phyloP scores from a whole-genome alignment of 208 protist genomes.

The Naegleria gruberi region DNA sequence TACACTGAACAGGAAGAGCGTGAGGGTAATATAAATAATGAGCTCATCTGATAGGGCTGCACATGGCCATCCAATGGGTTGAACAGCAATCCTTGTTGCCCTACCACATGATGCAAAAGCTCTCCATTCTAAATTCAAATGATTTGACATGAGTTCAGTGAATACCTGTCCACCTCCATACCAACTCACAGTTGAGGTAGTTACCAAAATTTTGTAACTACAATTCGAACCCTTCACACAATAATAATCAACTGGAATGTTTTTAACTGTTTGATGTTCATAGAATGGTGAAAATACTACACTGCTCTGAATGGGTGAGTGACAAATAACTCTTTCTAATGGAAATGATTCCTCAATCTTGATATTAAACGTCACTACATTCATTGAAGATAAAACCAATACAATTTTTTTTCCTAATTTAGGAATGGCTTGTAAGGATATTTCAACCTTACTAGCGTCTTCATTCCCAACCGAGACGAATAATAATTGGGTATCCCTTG shows the following conservation, averaged over 20 bases:
- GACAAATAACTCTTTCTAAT: background rate
- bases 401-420: too few species aligned
- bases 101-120: background rate
- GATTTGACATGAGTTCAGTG: background rate
- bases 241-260: background rate
- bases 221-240: background rate
- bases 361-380: too few species aligned
- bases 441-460: too few species aligned
- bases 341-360: too few species aligned
- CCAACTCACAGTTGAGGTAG: background rate
- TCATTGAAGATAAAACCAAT: too few species aligned
- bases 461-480: too few species aligned
- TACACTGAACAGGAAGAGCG: background rate
- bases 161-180: background rate
- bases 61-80: background rate
- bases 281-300: background rate
- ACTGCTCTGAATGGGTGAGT: background rate
- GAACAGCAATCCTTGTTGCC: background rate
- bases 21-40: background rate
- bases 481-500: too few species aligned
- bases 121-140: background rate
- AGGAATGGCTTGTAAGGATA: too few species aligned
- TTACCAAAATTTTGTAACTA: background rate
- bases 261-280: background rate
- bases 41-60: background rate